Evolutionary conservation across 1,284 basidiomycete genomes (phyloP).

Genomic region (Megacollybia platyphylla): DNA sequence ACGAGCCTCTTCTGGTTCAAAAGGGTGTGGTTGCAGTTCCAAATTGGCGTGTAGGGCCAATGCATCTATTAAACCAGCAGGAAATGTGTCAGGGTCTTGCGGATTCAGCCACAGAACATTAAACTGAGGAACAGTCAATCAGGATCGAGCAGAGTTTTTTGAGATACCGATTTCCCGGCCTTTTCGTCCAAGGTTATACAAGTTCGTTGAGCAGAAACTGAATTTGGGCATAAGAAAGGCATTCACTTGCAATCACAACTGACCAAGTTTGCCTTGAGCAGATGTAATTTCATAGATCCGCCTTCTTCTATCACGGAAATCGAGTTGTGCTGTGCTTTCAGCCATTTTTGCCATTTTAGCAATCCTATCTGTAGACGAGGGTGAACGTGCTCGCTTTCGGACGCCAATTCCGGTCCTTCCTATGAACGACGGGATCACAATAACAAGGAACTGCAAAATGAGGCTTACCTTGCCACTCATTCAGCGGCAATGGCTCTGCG

Average conservation of each 20-base stretch:
- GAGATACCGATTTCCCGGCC: conserved; percentile 45
- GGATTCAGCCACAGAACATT: conserved; percentile 70
- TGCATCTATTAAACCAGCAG: conserved; percentile 46
- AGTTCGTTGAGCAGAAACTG: conserved; percentile 52
- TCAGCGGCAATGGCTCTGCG: conserved; percentile 52
- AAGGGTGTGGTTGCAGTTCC: conserved; percentile 12
- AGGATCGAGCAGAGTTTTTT: neutral
- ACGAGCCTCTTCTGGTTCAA: conserved; percentile 23
- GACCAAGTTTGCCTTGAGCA: conserved; percentile 50
- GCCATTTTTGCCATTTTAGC: conserved; percentile 66
- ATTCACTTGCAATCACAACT: neutral
- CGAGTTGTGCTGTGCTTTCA: conserved; percentile 39
- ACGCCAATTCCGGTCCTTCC: conserved; percentile 66
- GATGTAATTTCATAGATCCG: conserved; percentile 63
- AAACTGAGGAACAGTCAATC: conserved; percentile 33
- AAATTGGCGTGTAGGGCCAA: conserved; percentile 28
- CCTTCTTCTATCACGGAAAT: conserved; percentile 54
- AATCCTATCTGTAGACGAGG: conserved; percentile 43
- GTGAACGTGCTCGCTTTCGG: conserved; percentile 56
- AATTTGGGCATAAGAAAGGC: neutral
- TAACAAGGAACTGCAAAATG: neutral
- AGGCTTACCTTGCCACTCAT: conserved; percentile 62
- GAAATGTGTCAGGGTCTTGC: conserved; percentile 48
- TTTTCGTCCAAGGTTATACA: conserved; percentile 62
- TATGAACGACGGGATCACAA: conserved; percentile 15